Conservation (phyloP, 2,329 filamentous ascomycete species). For the Diaporthe batatas region DNA sequence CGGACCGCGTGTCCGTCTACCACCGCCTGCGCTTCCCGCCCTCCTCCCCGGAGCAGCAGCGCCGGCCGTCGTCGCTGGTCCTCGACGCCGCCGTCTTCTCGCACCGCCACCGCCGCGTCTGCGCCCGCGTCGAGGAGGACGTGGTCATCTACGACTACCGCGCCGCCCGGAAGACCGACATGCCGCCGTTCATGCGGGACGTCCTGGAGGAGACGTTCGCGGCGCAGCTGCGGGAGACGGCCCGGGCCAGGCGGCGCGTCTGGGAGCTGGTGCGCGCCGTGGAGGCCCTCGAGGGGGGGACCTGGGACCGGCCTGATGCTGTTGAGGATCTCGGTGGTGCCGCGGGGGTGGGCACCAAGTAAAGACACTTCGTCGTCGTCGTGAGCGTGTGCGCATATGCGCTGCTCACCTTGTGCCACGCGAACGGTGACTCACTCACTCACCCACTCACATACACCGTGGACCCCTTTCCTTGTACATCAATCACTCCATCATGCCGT, state of each 20-base stretch:
- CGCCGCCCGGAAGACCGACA: conserved; percentile 52
- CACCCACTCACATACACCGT: not conserved
- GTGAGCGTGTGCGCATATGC: not conserved
- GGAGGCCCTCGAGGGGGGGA: conserved; percentile 74
- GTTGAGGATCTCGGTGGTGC: conserved; percentile 75
- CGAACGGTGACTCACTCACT: not conserved
- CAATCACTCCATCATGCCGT: not conserved
- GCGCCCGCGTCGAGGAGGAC: conserved; percentile 82
- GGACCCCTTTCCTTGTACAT: not conserved
- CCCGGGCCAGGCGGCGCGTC: conserved; percentile 65
- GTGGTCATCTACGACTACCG: conserved; percentile 80
- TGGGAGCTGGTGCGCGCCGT: conserved; percentile 69
- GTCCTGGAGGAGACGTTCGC: conserved; percentile 53
- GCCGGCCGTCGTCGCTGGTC: conserved; percentile 66
- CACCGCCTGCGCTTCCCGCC: conserved; percentile 78
- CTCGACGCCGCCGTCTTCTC: conserved; percentile 78
- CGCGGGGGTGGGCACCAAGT: conserved; percentile 23
- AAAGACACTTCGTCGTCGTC: not conserved
- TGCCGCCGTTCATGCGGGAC: conserved; percentile 58
- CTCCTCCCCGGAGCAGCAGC: conserved; percentile 36
- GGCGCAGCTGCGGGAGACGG: conserved; percentile 69
- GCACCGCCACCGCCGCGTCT: conserved; percentile 78
- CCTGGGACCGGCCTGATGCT: conserved; percentile 80
- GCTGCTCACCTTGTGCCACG: not conserved
- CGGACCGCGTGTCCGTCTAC: conserved; percentile 85